Evolutionary conservation across 192 early-diverging fungal genomes (phyloP), one percentile per base, ranked within the genome.

Genomic region (Entomortierella beljakovae): DNA sequence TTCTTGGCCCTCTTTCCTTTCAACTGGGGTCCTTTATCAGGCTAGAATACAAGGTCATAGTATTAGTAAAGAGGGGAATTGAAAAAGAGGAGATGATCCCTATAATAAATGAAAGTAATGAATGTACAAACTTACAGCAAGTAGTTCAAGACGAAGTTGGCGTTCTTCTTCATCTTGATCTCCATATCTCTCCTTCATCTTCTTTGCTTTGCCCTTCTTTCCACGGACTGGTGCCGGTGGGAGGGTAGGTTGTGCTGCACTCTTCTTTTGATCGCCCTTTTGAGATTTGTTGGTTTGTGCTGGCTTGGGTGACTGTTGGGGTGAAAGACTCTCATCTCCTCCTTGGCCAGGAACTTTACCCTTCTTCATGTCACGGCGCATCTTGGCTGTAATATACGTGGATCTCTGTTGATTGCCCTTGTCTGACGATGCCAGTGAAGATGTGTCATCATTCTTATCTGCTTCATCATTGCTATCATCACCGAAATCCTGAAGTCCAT

Each of bases 101-200:
- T 16, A 50, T 6, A 50, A 50, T 20, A 54, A 43, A 3, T 11
- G n/a, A 20, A 33, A 28, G 26, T 53, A 22, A 20, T 20, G 34
- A 58, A 31, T 5, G 20, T 15, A 22, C 48, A 48, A 38, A 68
- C 85, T 84, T 75, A 90, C 88, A 9, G 90, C 94, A 33, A 98
- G 79, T 18, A 99, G 65, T 25, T 93, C 87, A 88, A 96, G 89
- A 57, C 93, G 90, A 34, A 95, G 70, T 64, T 91, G 84, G 29
- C 91, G 87, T 59, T 99, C 97, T 52, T 97, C 95, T 35, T 99
- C 97, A 61, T 97, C 96, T 81, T 95, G 94, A 76, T 98, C 97
- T 5, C 86, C 92, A 80, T 99, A 99, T 81, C 97, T 98, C 34
- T 90, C 90, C 80, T 97, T 97, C 26, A 94, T 88, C 83, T 98